phyloP scores from a whole-genome alignment of 805 yeast species.

The Nakazawaea anatomiae region DNA sequence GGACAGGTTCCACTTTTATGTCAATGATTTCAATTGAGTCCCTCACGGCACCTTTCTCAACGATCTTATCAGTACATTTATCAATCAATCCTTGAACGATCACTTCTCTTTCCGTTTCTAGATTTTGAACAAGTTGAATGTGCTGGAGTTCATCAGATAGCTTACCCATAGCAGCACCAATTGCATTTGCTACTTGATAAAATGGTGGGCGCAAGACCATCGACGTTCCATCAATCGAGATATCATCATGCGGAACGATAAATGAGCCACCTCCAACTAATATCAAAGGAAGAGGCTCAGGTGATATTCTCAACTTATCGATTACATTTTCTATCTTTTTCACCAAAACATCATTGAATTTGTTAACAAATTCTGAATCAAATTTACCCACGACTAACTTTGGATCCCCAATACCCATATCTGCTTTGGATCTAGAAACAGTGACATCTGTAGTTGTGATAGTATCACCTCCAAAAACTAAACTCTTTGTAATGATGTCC shows the following conservation, averaged over 20 bases:
- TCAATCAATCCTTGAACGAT: slow-evolving; percentile 16
- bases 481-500: slow-evolving; percentile 29
- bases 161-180: slow-evolving; percentile 46
- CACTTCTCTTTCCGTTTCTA: slow-evolving; percentile 13
- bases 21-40: slow-evolving; percentile 20
- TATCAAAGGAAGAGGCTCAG: slow-evolving; percentile 36
- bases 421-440: slow-evolving; percentile 15
- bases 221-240: slow-evolving; percentile 32
- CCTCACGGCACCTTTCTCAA: slow-evolving; percentile 22
- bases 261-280: slow-evolving; percentile 48
- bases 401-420: slow-evolving; percentile 21
- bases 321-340: slow-evolving; percentile 31
- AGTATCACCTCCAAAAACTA: slow-evolving; percentile 36
- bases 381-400: slow-evolving; percentile 18
- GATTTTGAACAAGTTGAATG: slow-evolving; percentile 5
- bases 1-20: slow-evolving; percentile 23
- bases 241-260: slow-evolving; percentile 27
- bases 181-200: slow-evolving; percentile 42
- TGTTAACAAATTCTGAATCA: slow-evolving; percentile 9
- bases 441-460: slow-evolving; percentile 35
- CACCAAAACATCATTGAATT: slow-evolving; percentile 17
- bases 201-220: slow-evolving; percentile 35
- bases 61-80: slow-evolving; percentile 15
- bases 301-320: slow-evolving; percentile 38
- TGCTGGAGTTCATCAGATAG: slow-evolving; percentile 25